Evolutionary conservation across 192 early-diverging fungal species (phyloP), one percentile per base, ranked within the genome.

Genomic region (Fimicolochytrium jonesii): DNA sequence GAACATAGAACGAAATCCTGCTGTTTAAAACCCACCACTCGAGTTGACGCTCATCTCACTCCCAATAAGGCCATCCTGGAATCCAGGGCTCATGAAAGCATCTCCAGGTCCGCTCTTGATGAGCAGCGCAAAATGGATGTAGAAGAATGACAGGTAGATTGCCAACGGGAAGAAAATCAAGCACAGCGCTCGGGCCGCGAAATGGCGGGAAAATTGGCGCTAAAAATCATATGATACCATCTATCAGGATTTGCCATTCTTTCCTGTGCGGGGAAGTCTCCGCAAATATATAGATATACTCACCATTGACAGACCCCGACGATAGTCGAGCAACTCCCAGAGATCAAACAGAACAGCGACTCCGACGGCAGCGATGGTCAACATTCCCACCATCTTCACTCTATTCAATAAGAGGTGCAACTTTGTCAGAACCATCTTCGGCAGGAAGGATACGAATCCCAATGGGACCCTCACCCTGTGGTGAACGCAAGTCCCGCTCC

Each of bases 351-450:
- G 36, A 0, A 89, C 88, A 5, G 90, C 90, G 28, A 86, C 69
- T 23, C 96, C 96, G 50, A 99, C 77, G 3, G 92, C 81, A 4
- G 75, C 77, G 23, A 99, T 82, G 4, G 90, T 87, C 56, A 99
- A 85, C 23, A 97, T 68, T 4, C 96, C 96, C 0, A 99, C 95
- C 87, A 99, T 88, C 67, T 99, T 99, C 67, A 96, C 90, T 52
- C 94, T 83, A 44, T 23, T 30, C 2, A 49, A 25, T 29, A 31
- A 29, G 25, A 47, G 32, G 17, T 28, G n/a, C 37, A 41, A n/a
- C n/a, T 41, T 41, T 41, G 39, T 15, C 9, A 15, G 7, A 11
- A 11, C 39, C 22, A 56, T 53, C 9, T 13, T 53, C 20, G 36
- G 29, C 9, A 56, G 39, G 22, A 20, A 9, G n/a, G n/a, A n/a